Evolutionary conservation across 768 basidiomycete species (phyloP).

Genomic region (Botryobasidium botryosum): DNA sequence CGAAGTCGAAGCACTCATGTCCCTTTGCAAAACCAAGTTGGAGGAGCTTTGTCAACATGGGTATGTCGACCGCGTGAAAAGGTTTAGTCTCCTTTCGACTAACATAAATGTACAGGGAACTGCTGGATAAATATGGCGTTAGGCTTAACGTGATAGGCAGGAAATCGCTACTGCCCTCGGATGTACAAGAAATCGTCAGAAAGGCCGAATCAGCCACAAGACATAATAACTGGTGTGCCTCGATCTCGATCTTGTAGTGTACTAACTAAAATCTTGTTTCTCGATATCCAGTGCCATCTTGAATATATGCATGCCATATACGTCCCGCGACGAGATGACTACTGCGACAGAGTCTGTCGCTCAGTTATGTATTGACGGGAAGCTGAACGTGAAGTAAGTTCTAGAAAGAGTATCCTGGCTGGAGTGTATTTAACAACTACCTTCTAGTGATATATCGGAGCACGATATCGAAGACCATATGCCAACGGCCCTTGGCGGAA

Average conservation of each 20-base stretch:
- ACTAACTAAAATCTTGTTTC: slow-evolving; percentile 81
- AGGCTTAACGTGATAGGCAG: slow-evolving; percentile 71
- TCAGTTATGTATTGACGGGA: slow-evolving; percentile 14
- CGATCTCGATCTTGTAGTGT: slow-evolving; percentile 33
- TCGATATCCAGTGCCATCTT: slow-evolving; percentile 41
- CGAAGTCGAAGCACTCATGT: slow-evolving; percentile 81
- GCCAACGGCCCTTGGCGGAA: slow-evolving; percentile 44
- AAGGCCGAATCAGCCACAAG: slow-evolving; percentile 66
- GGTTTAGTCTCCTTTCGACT: not conserved
- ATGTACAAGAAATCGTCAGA: slow-evolving; percentile 47
- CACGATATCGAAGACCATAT: slow-evolving; percentile 48
- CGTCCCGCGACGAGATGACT: slow-evolving; percentile 82
- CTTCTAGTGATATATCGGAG: slow-evolving; percentile 38
- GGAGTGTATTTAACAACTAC: slow-evolving; percentile 1
- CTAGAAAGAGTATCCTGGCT: not conserved
- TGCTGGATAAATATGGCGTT: slow-evolving; percentile 69
- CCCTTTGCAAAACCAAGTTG: slow-evolving; percentile 60
- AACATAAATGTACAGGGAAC: slow-evolving; percentile 31
- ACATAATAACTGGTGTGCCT: slow-evolving; percentile 45
- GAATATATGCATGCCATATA: slow-evolving; percentile 86
- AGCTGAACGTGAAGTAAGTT: slow-evolving; percentile 20
- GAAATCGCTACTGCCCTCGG: slow-evolving; percentile 54
- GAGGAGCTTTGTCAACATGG: slow-evolving; percentile 64
- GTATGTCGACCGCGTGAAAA: slow-evolving; percentile 29
- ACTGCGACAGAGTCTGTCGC: slow-evolving; percentile 51